Percentiles rank a stretch among this genome's conserved stretches.
phyloP scores from a whole-genome alignment of 331 rosid species.

The Malus hybrid region DNA sequence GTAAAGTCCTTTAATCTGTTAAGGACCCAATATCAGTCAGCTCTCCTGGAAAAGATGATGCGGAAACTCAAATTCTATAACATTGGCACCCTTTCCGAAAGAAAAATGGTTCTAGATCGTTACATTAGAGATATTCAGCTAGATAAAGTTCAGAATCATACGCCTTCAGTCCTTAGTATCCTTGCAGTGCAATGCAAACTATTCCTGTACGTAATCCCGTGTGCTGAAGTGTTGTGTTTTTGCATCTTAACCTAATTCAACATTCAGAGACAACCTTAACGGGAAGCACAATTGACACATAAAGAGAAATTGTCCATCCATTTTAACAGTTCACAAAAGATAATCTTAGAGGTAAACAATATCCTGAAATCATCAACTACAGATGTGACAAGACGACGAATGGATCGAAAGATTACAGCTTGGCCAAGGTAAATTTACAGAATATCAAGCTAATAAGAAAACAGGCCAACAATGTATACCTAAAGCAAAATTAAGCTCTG shows the following conservation, averaged over 20 bases:
- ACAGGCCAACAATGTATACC: no score
- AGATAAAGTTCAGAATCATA: slow-evolving; percentile 40
- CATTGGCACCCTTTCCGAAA: neutral
- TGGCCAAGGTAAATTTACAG: neutral
- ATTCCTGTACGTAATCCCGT: slow-evolving; percentile 52
- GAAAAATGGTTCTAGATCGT: neutral
- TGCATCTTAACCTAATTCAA: slow-evolving; percentile 72
- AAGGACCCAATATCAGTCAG: slow-evolving; percentile 20
- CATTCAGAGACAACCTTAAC: neutral
- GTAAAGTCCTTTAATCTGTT: slow-evolving; percentile 86
- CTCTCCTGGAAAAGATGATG: neutral
- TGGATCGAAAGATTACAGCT: neutral
- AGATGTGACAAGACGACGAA: neutral
- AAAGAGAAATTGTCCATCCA: neutral
- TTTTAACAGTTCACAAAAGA: neutral
- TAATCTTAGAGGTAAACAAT: neutral
- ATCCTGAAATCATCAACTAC: slow-evolving; percentile 7
- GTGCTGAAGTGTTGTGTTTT: slow-evolving; percentile 68
- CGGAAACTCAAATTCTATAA: neutral
- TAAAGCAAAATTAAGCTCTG: neutral
- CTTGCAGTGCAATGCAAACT: slow-evolving; percentile 79
- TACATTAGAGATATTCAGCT: neutral
- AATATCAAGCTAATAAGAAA: neutral
- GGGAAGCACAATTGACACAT: neutral
- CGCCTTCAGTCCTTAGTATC: slow-evolving; percentile 86